Evolutionary conservation across 73 alveolate genomes (phyloP), one percentile per base, ranked within the genome.

Genomic region (Paramecium sexaurelia): DNA sequence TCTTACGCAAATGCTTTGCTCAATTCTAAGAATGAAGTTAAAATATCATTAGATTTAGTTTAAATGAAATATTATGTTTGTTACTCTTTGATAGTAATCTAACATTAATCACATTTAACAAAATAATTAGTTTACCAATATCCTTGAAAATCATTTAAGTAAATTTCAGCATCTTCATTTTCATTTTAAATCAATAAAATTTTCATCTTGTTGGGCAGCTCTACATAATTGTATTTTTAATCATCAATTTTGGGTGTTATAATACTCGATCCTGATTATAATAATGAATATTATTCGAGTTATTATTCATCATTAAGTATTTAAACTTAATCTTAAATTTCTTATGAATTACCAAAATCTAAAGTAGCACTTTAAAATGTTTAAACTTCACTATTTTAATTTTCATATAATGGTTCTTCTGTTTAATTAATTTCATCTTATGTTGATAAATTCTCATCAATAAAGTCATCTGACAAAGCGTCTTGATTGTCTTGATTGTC

Each of bases 101-200:
- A 2, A 71, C 86, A 71, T 32, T 61, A 13, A 36, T 71, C 86
- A 71, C 86, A 71, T 71, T 71, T 71, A 5, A 71, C 32, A 71
- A 27, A 71, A 11, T 71, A 71, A n/a, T 71, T 71, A 35, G 86
- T 71, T 27, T 71, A 33, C 55, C 56, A 71, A 71, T 33, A 71
- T 33, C 86, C 86, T 71, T 71, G 10, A 71, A 35, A 35, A 71
- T 27, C 86, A 71, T 71, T 71, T n/a, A 71, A 37, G 11, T 33
- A 19, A 15, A 71, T 71, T 71, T 71, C 51, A 26, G 83, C 83
- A 29, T 61, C n/a, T 2, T 26, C 83, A 26, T 61, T 45, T 2
- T 61, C 83, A 29, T 61, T 61, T 61, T 61, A 29, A 2, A 61
- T 61, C 43, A 61, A 32, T 13, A 61, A 24, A 26, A 61, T 32